These are phyloP conservation scores for Marchantia polymorpha DNA, from an alignment of 225 moss, liverwort and hornwort genomes.

Conservation along the genomic window DNA sequence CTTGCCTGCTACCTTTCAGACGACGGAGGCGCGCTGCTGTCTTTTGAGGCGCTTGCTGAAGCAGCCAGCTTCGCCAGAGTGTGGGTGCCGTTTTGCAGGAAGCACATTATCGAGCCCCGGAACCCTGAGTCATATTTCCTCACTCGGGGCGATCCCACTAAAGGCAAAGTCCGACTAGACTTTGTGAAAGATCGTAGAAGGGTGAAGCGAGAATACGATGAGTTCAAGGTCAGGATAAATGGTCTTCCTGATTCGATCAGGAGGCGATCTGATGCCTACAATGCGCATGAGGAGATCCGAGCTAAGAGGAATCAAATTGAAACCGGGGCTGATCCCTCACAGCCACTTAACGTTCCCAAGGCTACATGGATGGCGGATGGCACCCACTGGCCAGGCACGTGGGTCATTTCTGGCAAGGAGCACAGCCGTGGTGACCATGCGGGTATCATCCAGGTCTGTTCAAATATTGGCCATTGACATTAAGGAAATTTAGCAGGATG, in stretches of 20 bases:
- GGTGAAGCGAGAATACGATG: constrained; percentile 91
- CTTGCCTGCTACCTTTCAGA: constrained; percentile 71
- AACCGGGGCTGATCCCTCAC: constrained; percentile 56
- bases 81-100: constrained; percentile 93
- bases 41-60: constrained; percentile 16
- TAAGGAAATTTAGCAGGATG: too few species aligned
- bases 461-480: too few species aligned
- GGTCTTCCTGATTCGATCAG: constrained; percentile 84
- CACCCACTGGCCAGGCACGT: constrained; percentile 90
- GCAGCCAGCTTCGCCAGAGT: constrained; percentile 66
- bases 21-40: constrained; percentile 15
- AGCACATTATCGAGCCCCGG: constrained; percentile 79
- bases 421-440: constrained; percentile 88
- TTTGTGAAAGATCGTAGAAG: constrained; percentile 87
- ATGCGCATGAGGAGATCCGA: constrained; percentile 88
- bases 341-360: constrained; percentile 67
- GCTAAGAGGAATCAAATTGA: constrained; percentile 73
- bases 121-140: constrained; percentile 82
- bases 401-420: constrained; percentile 67
- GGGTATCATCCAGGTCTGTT: constrained; percentile 57
- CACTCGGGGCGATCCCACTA: constrained; percentile 73
- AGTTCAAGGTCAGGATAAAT: constrained; percentile 87
- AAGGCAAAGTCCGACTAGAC: constrained; percentile 71
- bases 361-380: constrained; percentile 99
- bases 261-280: constrained; percentile 80